A percentile compares a stretch with the other conserved stretches of the same genome.
phyloP scores from a whole-genome alignment of 2,329 filamentous ascomycete genomes.

The Aspergillus hortae region DNA sequence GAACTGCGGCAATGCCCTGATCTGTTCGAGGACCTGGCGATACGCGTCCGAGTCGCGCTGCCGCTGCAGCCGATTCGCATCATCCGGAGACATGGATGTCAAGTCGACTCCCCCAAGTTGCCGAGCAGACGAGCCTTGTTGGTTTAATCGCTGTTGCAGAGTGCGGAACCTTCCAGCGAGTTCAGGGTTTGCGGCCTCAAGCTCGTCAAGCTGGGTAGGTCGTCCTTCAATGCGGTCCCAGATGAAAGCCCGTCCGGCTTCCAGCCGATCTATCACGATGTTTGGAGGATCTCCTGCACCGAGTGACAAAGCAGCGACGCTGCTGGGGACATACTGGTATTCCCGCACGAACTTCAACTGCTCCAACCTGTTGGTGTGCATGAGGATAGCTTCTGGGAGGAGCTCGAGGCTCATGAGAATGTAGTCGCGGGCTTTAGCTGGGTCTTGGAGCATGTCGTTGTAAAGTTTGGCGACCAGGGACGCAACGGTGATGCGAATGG shows the following conservation, averaged over 20 bases:
- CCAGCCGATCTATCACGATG: slow-evolving; percentile 1
- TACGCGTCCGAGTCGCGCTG: slow-evolving; percentile 4
- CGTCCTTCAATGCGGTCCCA: slow-evolving; percentile 4
- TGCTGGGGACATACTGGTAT: slow-evolving; percentile 2
- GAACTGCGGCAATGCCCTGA: neutral
- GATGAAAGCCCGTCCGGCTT: slow-evolving; percentile 4
- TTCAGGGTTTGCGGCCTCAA: neutral
- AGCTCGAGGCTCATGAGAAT: slow-evolving; percentile 1
- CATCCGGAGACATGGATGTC: neutral
- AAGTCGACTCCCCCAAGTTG: neutral
- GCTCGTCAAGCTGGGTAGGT: neutral
- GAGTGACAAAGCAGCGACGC: neutral
- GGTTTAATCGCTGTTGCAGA: neutral
- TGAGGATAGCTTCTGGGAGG: slow-evolving; percentile 3
- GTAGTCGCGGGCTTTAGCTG: neutral
- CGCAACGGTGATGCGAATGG: neutral
- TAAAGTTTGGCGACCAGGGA: neutral
- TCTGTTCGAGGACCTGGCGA: slow-evolving; percentile 1
- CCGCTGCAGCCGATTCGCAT: slow-evolving; percentile 2
- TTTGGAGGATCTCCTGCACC: slow-evolving; percentile 3
- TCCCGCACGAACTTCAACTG: slow-evolving; percentile 1
- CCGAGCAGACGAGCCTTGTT: neutral
- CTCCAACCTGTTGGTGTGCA: slow-evolving; percentile 3
- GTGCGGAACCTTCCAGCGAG: slow-evolving; percentile 2
- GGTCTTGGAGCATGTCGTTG: neutral